Evolutionary conservation across 352 stramenopile genomes (phyloP).

Genomic region (Pilasporangium apinafurcum): DNA sequence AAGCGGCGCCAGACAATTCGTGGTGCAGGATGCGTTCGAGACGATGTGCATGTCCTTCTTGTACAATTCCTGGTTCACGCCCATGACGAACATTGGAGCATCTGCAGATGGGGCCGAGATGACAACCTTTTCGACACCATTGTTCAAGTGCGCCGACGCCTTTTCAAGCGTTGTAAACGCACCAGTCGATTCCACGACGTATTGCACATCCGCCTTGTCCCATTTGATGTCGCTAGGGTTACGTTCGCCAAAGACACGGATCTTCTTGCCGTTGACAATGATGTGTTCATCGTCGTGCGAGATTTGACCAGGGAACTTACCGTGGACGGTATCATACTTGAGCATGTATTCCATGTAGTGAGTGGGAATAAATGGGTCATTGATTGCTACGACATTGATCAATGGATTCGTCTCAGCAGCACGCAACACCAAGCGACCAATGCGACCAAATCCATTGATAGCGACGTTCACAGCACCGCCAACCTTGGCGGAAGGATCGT

Average conservation of each 20-base stretch:
- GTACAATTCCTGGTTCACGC: constrained; percentile 97
- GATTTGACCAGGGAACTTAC: constrained; percentile 80
- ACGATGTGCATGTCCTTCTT: constrained; percentile 93
- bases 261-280: constrained; percentile 90
- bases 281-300: constrained; percentile 86
- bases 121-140: constrained; percentile 95
- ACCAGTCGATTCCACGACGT: constrained; percentile 91
- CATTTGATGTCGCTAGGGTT: constrained; percentile 94
- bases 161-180: constrained; percentile 86
- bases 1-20: constrained; percentile 97
- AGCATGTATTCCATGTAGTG: constrained; percentile 98
- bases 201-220: constrained; percentile 87
- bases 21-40: constrained; percentile 98
- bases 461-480: constrained; percentile 88
- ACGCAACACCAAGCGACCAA: constrained; percentile 95
- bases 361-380: constrained; percentile 93
- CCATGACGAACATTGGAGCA: constrained; percentile 98
- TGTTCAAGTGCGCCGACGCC: constrained; percentile 89
- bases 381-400: constrained; percentile 91
- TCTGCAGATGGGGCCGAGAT: constrained; percentile 98
- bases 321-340: constrained; percentile 91
- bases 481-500: constrained; percentile 45
- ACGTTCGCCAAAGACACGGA: constrained; percentile 93
- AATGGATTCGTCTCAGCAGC: constrained; percentile 83
- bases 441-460: constrained; percentile 99